Evolutionary conservation across 129 eudicot species (phyloP), one percentile per base, ranked within the genome.

Genomic region (Ambrosia artemisiifolia): DNA sequence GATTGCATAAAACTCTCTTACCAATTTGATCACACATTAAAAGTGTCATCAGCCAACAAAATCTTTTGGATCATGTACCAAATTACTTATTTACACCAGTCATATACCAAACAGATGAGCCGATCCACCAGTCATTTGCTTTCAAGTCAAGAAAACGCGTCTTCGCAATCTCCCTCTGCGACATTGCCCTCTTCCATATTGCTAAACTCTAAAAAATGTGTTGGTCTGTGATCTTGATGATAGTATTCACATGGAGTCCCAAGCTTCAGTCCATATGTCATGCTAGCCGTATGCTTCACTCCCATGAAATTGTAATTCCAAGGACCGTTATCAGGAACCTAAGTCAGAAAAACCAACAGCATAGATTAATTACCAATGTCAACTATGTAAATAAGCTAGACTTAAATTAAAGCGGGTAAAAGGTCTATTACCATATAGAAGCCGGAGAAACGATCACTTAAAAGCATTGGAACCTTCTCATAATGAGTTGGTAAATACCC

Each of bases 261-360:
- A 1, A 94, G 93, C 85, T 90, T 94, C 49, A 94, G 78, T 17
- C 98, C 98, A 44, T 87, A 94, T 69, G 75, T 90, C 98, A 94
- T 90, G 87, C 87, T 84, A 16, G 61, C 83, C 0, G 95, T 88
- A 70, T 94, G 98, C 79, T 90, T 94, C 75, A 90, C 98, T 10
- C 98, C 99, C 99, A 95, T 95, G 79, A 95, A 95, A 72, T 95
- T 95, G 77, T 84, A 95, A 71, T 95, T 95, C 99, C 99, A 95
- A 0, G 99, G 99, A 59, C 97, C 94, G 43, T 85, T 95, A 83
- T 95, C 99, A 4, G 99, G 99, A 13, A 88, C 79, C 99, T 95
- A 72, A 10, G 16, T 30, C 56, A 84, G 20, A 35, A 35, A 4
- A 35, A 5, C 6, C 32, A 42, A 63, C 13, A 51, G 11, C 17